Evolutionary conservation across 495 filamentous ascomycete genomes (phyloP).

Genomic region (Trichoderma reesei): DNA sequence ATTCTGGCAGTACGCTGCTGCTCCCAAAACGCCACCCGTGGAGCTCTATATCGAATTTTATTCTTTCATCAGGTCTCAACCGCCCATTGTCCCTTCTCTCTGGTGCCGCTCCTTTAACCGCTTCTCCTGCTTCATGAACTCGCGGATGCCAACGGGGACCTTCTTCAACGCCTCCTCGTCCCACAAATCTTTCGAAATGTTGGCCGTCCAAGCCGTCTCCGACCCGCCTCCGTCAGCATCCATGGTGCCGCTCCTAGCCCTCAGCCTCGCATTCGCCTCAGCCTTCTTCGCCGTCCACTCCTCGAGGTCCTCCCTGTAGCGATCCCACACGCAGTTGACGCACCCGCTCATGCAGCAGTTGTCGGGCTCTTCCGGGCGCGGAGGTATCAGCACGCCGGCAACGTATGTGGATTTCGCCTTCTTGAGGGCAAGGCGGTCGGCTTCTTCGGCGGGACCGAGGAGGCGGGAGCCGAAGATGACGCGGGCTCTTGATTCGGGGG

Average conservation of each 20-base stretch:
- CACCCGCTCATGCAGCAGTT: constrained; percentile 99
- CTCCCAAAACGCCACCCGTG: too few relatives aligned
- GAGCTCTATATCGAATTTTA: not conserved
- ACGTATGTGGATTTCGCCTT: constrained; percentile 45
- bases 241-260: constrained; percentile 42
- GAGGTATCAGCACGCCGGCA: constrained; percentile 74
- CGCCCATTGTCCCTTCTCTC: constrained; percentile 33
- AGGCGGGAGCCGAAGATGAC: constrained; percentile 72
- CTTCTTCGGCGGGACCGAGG: constrained; percentile 54
- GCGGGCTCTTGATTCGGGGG: constrained; percentile 45
- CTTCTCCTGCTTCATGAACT: constrained; percentile 98
- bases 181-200: constrained; percentile 33
- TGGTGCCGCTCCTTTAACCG: constrained; percentile 65
- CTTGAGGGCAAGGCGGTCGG: constrained; percentile 49
- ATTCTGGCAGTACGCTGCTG: too few relatives aligned
- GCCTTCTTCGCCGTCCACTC: constrained; percentile 59
- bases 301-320: constrained; percentile 81
- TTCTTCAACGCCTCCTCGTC: constrained; percentile 62
- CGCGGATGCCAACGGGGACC: constrained; percentile 85
- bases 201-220: constrained; percentile 50
- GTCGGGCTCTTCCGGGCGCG: constrained; percentile 79
- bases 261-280: constrained; percentile 42
- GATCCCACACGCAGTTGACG: constrained; percentile 95
- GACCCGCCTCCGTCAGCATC: constrained; percentile 77
- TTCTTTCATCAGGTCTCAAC: constrained; percentile 14